phyloP scores from a whole-genome alignment of 108 stramenopile species.

The Nannochloropsis oceanica region DNA sequence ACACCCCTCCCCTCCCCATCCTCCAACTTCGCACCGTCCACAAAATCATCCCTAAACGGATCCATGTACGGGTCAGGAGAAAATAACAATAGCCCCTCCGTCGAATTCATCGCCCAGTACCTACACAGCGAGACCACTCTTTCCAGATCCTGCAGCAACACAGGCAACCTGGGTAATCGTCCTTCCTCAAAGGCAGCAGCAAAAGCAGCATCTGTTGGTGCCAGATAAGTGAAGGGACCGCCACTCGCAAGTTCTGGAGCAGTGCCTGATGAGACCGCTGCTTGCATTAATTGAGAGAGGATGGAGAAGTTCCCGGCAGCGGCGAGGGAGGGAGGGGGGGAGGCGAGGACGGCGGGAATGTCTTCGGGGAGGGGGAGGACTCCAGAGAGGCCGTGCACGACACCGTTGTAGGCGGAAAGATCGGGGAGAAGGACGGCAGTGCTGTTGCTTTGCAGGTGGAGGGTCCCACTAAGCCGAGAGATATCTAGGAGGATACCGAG shows the following conservation, averaged over 20 bases:
- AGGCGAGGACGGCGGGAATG: neutral
- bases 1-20: neutral
- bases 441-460: neutral
- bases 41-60: neutral
- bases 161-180: neutral
- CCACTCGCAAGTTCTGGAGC: neutral
- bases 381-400: conserved; percentile 13
- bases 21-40: neutral
- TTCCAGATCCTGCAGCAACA: neutral
- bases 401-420: conserved; percentile 17
- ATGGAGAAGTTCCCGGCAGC: neutral
- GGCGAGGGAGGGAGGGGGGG: neutral
- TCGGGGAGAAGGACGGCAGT: conserved; percentile 10
- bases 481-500: neutral
- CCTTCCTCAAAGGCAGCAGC: neutral
- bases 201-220: neutral
- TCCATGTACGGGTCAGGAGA: neutral
- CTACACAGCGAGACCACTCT: neutral
- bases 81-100: neutral
- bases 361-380: conserved; percentile 12
- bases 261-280: neutral
- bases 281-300: neutral
- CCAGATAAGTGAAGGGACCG: neutral
- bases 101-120: neutral
- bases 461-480: neutral